These are phyloP conservation scores for Alternaria sp. DNA, from an alignment of 2,329 filamentous ascomycete species.

Conservation along the genomic window DNA sequence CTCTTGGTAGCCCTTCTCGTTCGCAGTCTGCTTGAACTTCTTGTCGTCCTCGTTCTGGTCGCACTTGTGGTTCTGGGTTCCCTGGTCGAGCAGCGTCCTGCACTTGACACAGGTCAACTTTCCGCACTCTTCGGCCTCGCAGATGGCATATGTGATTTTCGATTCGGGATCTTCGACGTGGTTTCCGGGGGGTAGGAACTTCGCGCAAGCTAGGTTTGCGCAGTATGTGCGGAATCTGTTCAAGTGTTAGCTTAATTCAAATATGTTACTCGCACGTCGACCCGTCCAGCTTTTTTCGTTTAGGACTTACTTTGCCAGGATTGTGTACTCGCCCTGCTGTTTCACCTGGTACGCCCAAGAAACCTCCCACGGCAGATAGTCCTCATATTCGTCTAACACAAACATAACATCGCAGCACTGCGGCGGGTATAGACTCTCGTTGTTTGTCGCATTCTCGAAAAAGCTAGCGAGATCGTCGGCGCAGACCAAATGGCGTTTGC, in stretches of 20 bases:
- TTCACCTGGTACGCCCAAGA: slow-evolving; percentile 30
- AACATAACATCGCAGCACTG: slow-evolving; percentile 36
- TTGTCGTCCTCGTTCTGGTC: slow-evolving; percentile 26
- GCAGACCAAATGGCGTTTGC: slow-evolving; percentile 33
- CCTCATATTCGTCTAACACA: slow-evolving; percentile 28
- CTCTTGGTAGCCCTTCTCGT: slow-evolving; percentile 36
- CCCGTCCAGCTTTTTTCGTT: background rate
- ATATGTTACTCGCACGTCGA: background rate
- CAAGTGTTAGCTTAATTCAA: background rate
- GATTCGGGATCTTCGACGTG: slow-evolving; percentile 21
- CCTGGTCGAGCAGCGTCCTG: slow-evolving; percentile 21
- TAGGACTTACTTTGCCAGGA: slow-evolving; percentile 33
- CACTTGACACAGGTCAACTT: slow-evolving; percentile 34
- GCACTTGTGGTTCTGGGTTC: slow-evolving; percentile 25
- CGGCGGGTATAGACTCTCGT: slow-evolving; percentile 38
- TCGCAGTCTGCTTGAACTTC: slow-evolving; percentile 31
- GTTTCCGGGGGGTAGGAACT: slow-evolving; percentile 29
- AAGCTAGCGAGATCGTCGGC: slow-evolving; percentile 25
- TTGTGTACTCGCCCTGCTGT: slow-evolving; percentile 37
- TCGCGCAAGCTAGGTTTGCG: slow-evolving; percentile 24
- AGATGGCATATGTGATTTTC: slow-evolving; percentile 29
- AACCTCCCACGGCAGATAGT: slow-evolving; percentile 26
- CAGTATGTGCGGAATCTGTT: slow-evolving; percentile 39
- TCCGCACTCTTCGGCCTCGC: slow-evolving; percentile 25
- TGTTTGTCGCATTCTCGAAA: slow-evolving; percentile 33